Percentiles rank a stretch among this genome's conserved stretches.
Conservation (phyloP, 169 alveolate genomes). For the Miamiensis avidus region DNA sequence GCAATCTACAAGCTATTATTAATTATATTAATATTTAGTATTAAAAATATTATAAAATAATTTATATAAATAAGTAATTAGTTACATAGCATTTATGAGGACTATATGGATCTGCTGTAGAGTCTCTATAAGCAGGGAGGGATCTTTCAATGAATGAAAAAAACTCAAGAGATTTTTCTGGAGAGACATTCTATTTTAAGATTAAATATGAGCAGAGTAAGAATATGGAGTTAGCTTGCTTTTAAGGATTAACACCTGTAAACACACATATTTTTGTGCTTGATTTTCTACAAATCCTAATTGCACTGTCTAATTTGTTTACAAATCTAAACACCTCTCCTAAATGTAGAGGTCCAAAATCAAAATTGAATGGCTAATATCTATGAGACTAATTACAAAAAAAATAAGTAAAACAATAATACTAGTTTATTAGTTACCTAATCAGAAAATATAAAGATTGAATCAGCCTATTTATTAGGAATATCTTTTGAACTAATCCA, state of each 20-base stretch:
- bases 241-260: constrained; percentile 47
- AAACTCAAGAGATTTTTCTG: constrained; percentile 45
- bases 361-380: constrained; percentile 64
- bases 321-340: constrained; percentile 57
- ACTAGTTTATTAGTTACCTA: neutral
- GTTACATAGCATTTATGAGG: constrained; percentile 51
- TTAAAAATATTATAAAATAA: neutral
- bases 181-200: constrained; percentile 32
- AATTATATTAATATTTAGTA: constrained; percentile 4
- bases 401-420: neutral
- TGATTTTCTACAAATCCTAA: constrained; percentile 42
- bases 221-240: constrained; percentile 70
- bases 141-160: constrained; percentile 29
- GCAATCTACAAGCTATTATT: constrained; percentile 55
- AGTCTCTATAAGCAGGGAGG: constrained; percentile 60
- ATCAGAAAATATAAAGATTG: neutral
- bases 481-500: constrained; percentile 8
- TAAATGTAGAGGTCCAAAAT: constrained; percentile 72
- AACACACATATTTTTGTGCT: constrained; percentile 50
- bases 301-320: constrained; percentile 47
- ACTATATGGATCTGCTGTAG: constrained; percentile 51
- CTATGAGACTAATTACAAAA: constrained; percentile 35
- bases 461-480: constrained; percentile 6
- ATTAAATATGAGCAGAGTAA: constrained; percentile 71
- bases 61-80: constrained; percentile 15